A percentile compares a stretch with the other conserved stretches of the same genome.
Conservation (phyloP, 208 protist genomes). For the Acanthamoeba divionensis region DNA sequence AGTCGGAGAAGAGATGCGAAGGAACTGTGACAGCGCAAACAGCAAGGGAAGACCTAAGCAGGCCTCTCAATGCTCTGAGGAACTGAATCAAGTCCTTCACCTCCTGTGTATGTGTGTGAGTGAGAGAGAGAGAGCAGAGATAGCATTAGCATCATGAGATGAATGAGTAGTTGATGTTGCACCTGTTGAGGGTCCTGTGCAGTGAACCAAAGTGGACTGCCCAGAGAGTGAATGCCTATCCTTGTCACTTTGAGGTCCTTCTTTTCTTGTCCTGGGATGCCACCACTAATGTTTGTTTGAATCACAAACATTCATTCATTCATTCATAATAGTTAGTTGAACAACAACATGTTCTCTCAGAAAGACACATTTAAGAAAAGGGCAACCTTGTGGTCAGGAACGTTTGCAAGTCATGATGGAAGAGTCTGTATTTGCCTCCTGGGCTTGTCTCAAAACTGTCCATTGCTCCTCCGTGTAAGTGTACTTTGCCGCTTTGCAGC, state of each 20-base stretch:
- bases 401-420: not conserved
- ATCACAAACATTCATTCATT: too few species aligned
- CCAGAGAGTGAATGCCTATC: slow-evolving; percentile 2
- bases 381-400: not conserved
- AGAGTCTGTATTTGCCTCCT: not conserved
- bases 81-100: slow-evolving; percentile 49
- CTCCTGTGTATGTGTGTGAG: not conserved
- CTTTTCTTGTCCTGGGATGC: not conserved
- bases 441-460: too few species aligned
- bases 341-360: too few species aligned
- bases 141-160: too few species aligned
- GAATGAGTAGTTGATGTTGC: not conserved
- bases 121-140: not conserved
- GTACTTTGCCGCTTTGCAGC: too few species aligned
- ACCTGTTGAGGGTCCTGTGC: not conserved
- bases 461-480: too few species aligned
- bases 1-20: slow-evolving; percentile 41
- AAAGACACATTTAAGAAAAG: too few species aligned
- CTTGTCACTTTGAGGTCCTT: slow-evolving; percentile 32
- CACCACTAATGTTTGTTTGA: not conserved
- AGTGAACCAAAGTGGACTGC: not conserved
- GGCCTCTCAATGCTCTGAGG: slow-evolving; percentile 56
- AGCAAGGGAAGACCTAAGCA: slow-evolving; percentile 55
- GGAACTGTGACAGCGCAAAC: slow-evolving; percentile 58
- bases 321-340: too few species aligned